Percentiles rank a stretch among this genome's conserved stretches.
Conservation (phyloP, 1,284 basidiomycete species). For the Ganoderma multipileum region DNA sequence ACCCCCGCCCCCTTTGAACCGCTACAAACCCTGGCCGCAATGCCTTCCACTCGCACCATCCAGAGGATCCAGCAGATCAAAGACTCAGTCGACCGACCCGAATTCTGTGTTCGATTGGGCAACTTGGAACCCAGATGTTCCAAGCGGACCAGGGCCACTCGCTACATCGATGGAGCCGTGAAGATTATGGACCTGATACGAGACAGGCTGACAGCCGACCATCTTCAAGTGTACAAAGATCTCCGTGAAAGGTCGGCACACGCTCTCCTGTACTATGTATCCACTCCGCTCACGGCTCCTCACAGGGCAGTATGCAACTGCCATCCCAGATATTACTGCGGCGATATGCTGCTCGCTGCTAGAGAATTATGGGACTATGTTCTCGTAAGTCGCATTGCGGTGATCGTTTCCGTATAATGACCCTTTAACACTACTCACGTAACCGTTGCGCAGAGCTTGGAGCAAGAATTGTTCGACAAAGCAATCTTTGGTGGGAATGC, state of each 20-base stretch:
- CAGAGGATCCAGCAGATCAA: conserved; percentile 22
- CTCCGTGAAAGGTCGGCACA: neutral
- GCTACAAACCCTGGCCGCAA: neutral
- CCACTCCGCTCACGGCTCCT: neutral
- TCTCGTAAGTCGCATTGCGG: neutral
- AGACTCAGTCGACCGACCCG: conserved; percentile 13
- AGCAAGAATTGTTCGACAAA: neutral
- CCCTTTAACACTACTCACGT: neutral
- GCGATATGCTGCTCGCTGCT: neutral
- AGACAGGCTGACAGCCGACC: neutral
- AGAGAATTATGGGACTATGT: conserved; percentile 1
- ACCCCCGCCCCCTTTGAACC: neutral
- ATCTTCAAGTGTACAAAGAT: conserved; percentile 8
- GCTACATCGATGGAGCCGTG: conserved; percentile 21
- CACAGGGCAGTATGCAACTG: neutral
- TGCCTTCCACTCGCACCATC: conserved; percentile 5
- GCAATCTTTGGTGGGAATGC: neutral
- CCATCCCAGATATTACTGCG: neutral
- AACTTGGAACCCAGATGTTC: neutral
- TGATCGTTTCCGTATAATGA: neutral
- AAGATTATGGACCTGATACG: conserved; percentile 21
- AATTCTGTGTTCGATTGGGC: neutral
- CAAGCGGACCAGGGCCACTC: neutral
- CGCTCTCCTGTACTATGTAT: neutral
- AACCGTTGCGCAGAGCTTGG: neutral